Evolutionary conservation across 78 protist species (phyloP).

Genomic region (Protostelium mycophagum): DNA sequence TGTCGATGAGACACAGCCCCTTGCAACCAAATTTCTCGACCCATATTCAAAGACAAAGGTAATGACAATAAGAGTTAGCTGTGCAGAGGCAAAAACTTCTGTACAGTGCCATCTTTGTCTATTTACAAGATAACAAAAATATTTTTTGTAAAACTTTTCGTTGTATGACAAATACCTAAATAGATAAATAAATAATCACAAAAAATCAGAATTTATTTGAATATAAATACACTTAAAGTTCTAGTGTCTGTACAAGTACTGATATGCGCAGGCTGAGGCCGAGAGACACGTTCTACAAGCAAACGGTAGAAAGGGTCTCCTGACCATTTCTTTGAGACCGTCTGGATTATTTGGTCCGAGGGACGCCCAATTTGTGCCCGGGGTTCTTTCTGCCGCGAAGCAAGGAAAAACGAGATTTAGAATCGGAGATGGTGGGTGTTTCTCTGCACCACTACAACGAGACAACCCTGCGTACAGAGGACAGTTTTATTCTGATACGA

Average conservation of each 20-base stretch:
- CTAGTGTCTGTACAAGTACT: neutral
- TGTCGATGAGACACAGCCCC: constrained; percentile 62
- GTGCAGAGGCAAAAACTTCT: too few species aligned
- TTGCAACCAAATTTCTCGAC: constrained; percentile 14
- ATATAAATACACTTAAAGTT: too few species aligned
- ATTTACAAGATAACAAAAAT: too few species aligned
- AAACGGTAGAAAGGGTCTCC: constrained; percentile 6
- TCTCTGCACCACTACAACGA: too few species aligned
- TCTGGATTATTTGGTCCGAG: constrained; percentile 65
- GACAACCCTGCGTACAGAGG: too few species aligned
- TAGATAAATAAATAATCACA: too few species aligned
- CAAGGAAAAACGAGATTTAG: constrained; percentile 2
- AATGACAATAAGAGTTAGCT: too few species aligned
- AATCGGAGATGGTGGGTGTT: neutral
- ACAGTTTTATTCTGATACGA: too few species aligned
- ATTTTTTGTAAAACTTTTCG: too few species aligned
- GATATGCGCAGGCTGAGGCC: constrained; percentile 9
- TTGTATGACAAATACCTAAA: too few species aligned
- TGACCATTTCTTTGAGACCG: constrained; percentile 44
- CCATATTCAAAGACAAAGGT: constrained; percentile 56
- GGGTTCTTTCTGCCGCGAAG: constrained; percentile 34
- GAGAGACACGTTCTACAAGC: constrained; percentile 27
- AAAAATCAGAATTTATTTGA: too few species aligned
- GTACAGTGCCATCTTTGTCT: too few species aligned
- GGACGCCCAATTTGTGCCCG: constrained; percentile 56